These are phyloP conservation scores for Solanum dulcamara DNA, from an alignment of 257 asterid species.

Conservation along the genomic window DNA sequence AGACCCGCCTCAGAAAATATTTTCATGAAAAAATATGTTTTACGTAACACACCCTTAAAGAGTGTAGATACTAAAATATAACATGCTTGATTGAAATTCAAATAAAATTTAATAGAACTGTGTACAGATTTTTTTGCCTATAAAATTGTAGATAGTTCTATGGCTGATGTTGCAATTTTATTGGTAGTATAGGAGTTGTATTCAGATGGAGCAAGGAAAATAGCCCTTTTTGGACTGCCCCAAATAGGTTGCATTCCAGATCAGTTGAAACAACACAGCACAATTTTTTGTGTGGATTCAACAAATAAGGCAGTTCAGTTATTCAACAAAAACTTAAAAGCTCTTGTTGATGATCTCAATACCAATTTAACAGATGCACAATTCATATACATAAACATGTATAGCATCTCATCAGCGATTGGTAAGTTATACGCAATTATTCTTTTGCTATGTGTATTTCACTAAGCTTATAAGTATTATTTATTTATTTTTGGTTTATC, in stretches of 20 bases:
- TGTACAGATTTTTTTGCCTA: too few relatives aligned
- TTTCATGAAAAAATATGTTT: too few relatives aligned
- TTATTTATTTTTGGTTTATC: too few relatives aligned
- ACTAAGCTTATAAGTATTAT: not conserved
- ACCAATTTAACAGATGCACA: constrained; percentile 8
- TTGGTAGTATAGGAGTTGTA: constrained; percentile 21
- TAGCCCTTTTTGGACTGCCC: constrained; percentile 35
- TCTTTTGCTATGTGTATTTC: too few relatives aligned
- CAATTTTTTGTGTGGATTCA: constrained; percentile 25
- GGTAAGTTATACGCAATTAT: constrained; percentile 11
- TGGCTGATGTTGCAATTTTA: not conserved
- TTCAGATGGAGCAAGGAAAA: constrained; percentile 35
- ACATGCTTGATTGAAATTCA: too few relatives aligned
- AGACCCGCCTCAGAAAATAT: too few relatives aligned
- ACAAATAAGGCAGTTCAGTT: constrained; percentile 15
- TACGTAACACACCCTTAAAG: too few relatives aligned
- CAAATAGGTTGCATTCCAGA: constrained; percentile 37
- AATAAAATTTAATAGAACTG: too few relatives aligned
- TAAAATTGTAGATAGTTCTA: too few relatives aligned
- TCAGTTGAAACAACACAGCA: not conserved
- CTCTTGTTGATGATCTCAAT: constrained; percentile 31
- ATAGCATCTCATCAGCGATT: constrained; percentile 19
- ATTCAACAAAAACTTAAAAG: constrained; percentile 18
- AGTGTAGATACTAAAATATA: too few relatives aligned
- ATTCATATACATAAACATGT: constrained; percentile 31